Conservation (phyloP, 2,329 filamentous ascomycete genomes). For the Fusarium veterinarium region DNA sequence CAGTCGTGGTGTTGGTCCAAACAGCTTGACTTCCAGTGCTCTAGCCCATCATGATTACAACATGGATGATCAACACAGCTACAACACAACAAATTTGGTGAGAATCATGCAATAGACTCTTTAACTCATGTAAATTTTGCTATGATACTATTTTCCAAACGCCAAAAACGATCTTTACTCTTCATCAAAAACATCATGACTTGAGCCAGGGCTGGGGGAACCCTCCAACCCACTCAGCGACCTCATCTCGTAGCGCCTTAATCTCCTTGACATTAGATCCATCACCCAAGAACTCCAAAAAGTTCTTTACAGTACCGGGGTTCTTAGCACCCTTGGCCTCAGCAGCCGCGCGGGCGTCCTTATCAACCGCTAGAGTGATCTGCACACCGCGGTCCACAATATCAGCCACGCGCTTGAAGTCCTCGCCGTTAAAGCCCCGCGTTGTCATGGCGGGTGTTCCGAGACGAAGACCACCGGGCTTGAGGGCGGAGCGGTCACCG, state of each 20-base stretch:
- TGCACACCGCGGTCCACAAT: constrained; percentile 84
- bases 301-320: constrained; percentile 71
- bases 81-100: neutral
- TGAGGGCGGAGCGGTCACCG: constrained; percentile 89
- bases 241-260: constrained; percentile 73
- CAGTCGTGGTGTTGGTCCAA: neutral
- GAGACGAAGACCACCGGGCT: constrained; percentile 89
- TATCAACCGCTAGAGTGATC: constrained; percentile 79
- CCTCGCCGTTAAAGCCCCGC: constrained; percentile 82
- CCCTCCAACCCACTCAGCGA: constrained; percentile 75
- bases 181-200: constrained; percentile 30
- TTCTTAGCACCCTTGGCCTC: constrained; percentile 74
- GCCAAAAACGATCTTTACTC: constrained; percentile 7
- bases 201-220: constrained; percentile 48
- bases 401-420: constrained; percentile 85
- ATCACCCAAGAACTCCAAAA: constrained; percentile 73
- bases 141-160: constrained; percentile 27
- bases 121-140: neutral
- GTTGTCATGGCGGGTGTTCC: constrained; percentile 97
- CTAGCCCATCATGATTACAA: constrained; percentile 12
- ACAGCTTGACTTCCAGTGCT: neutral
- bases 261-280: constrained; percentile 75
- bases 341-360: constrained; percentile 72
- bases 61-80: neutral
- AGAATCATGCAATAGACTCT: neutral